Evolutionary conservation across 2,329 filamentous ascomycete genomes (phyloP).

Genomic region (Penicillium hesseltinei): DNA sequence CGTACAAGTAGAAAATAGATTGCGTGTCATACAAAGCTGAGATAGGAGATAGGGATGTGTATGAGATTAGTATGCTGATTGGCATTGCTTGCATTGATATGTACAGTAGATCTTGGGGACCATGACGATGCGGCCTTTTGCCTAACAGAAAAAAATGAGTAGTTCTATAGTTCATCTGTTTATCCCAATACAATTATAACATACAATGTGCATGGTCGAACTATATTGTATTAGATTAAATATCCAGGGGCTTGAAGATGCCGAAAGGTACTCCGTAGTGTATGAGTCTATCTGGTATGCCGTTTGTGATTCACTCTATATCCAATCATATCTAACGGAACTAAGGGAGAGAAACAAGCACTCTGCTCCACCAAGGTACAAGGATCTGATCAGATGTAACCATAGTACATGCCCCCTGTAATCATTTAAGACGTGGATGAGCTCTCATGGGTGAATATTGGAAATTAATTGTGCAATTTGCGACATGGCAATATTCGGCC

Average conservation of each 20-base stretch:
- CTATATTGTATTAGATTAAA: not conserved
- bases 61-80: not conserved
- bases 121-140: not conserved
- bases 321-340: not conserved
- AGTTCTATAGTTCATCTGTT: not conserved
- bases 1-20: slow-evolving; percentile 24
- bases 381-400: too few species aligned
- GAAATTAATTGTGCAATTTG: too few species aligned
- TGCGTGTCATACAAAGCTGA: not conserved
- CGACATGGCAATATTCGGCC: too few species aligned
- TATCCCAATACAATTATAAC: not conserved
- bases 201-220: not conserved
- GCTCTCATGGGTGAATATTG: too few species aligned
- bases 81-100: not conserved
- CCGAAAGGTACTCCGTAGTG: not conserved
- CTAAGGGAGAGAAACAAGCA: not conserved
- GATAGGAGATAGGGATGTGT: not conserved
- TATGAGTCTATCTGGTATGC: not conserved
- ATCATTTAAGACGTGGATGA: too few species aligned
- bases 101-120: not conserved
- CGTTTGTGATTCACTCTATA: not conserved
- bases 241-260: not conserved
- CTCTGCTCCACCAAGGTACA: too few species aligned
- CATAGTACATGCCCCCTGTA: too few species aligned
- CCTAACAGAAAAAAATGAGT: not conserved